Conservation (phyloP, 2,329 filamentous ascomycete genomes). For the Elsinoe perseae region DNA sequence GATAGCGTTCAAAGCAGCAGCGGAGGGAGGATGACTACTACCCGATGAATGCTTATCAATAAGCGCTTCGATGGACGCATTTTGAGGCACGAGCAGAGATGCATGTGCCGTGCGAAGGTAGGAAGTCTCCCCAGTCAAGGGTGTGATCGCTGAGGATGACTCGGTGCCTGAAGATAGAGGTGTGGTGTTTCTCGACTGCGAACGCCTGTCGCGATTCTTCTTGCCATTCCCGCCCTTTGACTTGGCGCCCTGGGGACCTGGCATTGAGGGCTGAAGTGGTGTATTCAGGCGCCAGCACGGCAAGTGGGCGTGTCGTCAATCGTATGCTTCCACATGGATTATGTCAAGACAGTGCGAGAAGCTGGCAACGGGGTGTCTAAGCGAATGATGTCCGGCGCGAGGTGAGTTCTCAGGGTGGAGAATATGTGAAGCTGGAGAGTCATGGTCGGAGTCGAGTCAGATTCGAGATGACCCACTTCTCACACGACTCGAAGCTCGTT, state of each 20-base stretch:
- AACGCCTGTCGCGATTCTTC: conserved; percentile 49
- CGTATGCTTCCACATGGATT: background rate
- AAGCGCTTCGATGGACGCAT: conserved; percentile 60
- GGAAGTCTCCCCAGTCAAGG: conserved; percentile 43
- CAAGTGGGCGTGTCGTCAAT: background rate
- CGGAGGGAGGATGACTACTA: conserved; percentile 47
- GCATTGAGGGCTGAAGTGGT: background rate
- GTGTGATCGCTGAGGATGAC: conserved; percentile 54
- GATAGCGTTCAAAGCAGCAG: conserved; percentile 56
- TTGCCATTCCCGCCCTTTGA: conserved; percentile 23
- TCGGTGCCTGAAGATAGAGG: conserved; percentile 48
- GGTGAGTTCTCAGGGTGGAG: background rate
- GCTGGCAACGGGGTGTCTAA: too few species aligned
- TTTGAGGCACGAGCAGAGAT: conserved; percentile 46
- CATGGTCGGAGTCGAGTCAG: background rate
- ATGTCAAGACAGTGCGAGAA: too few species aligned
- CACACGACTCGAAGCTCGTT: background rate
- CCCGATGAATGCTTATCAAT: conserved; percentile 54
- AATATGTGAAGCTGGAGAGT: background rate
- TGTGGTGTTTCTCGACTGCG: conserved; percentile 70
- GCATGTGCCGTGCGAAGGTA: conserved; percentile 56
- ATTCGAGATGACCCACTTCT: background rate
- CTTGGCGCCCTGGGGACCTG: conserved; percentile 24
- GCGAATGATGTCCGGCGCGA: background rate
- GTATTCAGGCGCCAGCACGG: background rate